A percentile compares a stretch with the other conserved stretches of the same genome.
phyloP scores from a whole-genome alignment of 768 basidiomycete species.

The Lentinus brumalis region DNA sequence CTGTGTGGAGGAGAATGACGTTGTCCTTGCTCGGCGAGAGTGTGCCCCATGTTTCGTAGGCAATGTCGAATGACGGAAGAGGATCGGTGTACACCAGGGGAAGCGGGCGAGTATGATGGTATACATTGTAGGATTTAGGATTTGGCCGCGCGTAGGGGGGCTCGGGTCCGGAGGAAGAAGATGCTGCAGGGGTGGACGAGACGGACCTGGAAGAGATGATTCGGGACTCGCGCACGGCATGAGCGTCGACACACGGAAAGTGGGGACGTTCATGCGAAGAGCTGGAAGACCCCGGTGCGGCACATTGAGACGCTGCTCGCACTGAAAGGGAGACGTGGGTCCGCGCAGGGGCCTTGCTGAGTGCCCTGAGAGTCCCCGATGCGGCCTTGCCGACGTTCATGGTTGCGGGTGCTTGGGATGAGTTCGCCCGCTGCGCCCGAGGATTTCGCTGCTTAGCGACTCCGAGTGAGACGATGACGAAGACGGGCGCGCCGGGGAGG shows the following conservation, averaged over 20 bases:
- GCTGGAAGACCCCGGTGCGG: conserved; percentile 9
- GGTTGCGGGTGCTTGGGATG: not conserved
- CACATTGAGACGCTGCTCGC: conserved; percentile 16
- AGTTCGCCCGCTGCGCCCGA: not conserved
- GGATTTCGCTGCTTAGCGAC: not conserved
- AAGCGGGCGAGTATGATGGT: conserved; percentile 63
- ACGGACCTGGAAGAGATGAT: conserved; percentile 37
- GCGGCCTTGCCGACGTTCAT: conserved; percentile 10
- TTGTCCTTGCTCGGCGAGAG: conserved; percentile 80
- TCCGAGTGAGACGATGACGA: conserved; percentile 5
- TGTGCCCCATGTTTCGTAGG: conserved; percentile 98
- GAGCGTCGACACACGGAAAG: conserved; percentile 83
- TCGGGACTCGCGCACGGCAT: conserved; percentile 67
- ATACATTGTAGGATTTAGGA: conserved; percentile 71
- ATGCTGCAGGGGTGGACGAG: conserved; percentile 24
- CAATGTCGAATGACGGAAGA: conserved; percentile 78
- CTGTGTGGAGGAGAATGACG: conserved; percentile 93
- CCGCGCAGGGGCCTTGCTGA: conserved; percentile 6
- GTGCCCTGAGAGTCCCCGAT: conserved; percentile 9
- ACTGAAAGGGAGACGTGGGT: conserved; percentile 8
- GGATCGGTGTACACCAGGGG: conserved; percentile 57
- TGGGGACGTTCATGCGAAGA: conserved; percentile 28
- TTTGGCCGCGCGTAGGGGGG: conserved; percentile 81
- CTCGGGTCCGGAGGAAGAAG: conserved; percentile 62
- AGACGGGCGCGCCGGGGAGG: not conserved